Base-by-base conservation (phyloP, 2,329 filamentous ascomycete genomes). In the Colletotrichum sansevieriae region DNA sequence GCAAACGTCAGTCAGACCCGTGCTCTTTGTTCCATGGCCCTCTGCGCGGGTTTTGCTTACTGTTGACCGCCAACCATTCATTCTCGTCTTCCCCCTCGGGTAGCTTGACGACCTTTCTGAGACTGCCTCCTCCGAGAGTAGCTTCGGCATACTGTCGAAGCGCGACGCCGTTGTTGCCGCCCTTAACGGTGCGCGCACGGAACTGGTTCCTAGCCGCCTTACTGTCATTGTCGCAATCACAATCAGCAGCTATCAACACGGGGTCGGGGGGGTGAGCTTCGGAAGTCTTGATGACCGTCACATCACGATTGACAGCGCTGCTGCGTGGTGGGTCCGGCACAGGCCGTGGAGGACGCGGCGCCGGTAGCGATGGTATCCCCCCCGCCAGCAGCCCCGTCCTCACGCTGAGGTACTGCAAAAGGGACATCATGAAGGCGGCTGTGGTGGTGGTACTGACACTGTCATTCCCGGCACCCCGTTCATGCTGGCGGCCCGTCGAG, bases 61-160 rank as follows among this genome's bases (percentile, higher is more conserved):
- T 92, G 83, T 99, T 99, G 75, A 99, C 96, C 33, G 96, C 96
- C 70, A 99, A 83, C 96, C 96, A 99, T 82, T 99, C 96, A 78
- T 98, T 97, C 82, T 97, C 88, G 78, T 99, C 96, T 78, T 99
- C 96, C 68, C 97, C 96, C 77, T 99, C 97, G 13, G 97, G 96
- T 70, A 99, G 85, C 85, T 95, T 97, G 73, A 99, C 96, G 33
- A 97, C 94, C 84, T 99, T 98, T 76, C 94, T 90, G 82, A 99
- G 83, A 81, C 95, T 98, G 56, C 96, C 96, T 74, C 94, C 97
- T 41, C 96, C 96, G 43, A 99, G 87, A 11, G 96, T 99, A 52
- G 97, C 96, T 81, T 99, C 97, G 60, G 96, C 96, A 86, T 98
- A 99, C 80, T 99, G 96, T 80, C 96, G 92, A 74, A 99, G 86